phyloP scores from a whole-genome alignment of 768 basidiomycete species.

The Suillus spraguei region DNA sequence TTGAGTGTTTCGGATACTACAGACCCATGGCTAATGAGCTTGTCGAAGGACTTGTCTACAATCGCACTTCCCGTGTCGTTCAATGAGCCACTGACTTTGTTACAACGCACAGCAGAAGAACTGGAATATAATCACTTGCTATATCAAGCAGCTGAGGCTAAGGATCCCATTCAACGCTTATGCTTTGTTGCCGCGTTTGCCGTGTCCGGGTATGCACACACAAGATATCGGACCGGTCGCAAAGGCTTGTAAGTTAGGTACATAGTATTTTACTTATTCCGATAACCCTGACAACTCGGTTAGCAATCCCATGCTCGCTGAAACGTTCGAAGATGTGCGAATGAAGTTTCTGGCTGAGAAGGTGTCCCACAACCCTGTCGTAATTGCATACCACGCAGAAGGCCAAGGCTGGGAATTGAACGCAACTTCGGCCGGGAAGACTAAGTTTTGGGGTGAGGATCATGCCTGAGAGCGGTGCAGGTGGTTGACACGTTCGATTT shows the following conservation, averaged over 20 bases:
- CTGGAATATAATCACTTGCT: conserved; percentile 76
- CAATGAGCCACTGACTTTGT: conserved; percentile 84
- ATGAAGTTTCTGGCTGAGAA: conserved; percentile 88
- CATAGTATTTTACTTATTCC: conserved; percentile 8
- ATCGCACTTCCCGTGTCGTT: conserved; percentile 88
- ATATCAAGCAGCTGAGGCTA: conserved; percentile 58
- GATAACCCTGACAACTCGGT: conserved; percentile 5
- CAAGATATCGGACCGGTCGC: conserved; percentile 75
- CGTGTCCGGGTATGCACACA: conserved; percentile 82
- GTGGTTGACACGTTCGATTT: conserved; percentile 21
- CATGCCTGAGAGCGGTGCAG: conserved; percentile 8
- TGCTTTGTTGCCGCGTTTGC: conserved; percentile 84
- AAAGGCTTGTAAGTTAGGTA: conserved; percentile 77
- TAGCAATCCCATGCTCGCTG: conserved; percentile 87
- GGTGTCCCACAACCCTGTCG: conserved; percentile 81
- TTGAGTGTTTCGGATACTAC: conserved; percentile 7
- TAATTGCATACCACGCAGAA: conserved; percentile 86
- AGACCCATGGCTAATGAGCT: conserved; percentile 5
- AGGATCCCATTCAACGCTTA: conserved; percentile 66
- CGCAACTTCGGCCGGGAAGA: conserved; percentile 79
- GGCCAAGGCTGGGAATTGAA: conserved; percentile 75
- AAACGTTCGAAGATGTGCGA: conserved; percentile 83
- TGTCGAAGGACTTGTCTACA: conserved; percentile 71
- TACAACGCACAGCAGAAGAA: conserved; percentile 84
- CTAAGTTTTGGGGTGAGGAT: conserved; percentile 86